Evolutionary conservation across 805 yeast genomes (phyloP), one percentile per base, ranked within the genome.

Genomic region (Yamadazyma olivae): DNA sequence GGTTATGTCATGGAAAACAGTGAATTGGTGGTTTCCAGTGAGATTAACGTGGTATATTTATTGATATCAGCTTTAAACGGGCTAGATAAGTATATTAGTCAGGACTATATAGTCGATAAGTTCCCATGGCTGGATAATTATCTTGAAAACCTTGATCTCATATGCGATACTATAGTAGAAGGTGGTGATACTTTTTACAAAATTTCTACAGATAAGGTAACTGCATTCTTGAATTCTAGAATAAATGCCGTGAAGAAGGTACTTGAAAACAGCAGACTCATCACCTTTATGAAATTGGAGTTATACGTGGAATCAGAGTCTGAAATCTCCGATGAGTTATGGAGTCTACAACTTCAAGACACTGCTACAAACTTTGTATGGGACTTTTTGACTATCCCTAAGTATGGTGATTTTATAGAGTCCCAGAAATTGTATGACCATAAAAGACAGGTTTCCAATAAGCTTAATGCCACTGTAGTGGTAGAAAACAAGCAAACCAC

Each of bases 81-180:
- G 26, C 32, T 50, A 27, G 44, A 41, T 30, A 30, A 21, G 14
- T 37, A 27, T 17, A 28, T 66, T 39, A 53, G 71, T 0, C 45
- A 61, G 12, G 77, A 75, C 16, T 80, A 75, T 48, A 43, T 75
- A 3, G 48, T 57, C 6, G 78, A 72, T 43, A 41, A 48, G 13
- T 40, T 55, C 15, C 62, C 57, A 15, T 49, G 57, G 47, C 44
- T 65, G 5, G 41, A 56, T 6, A 51, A 53, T 5, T 27, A 50
- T 1, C 9, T 10, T 20, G 23, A 7, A 10, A 20, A 20, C 10
- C 41, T 78, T 20, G 37, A 36, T 0, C 12, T 20, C 5, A 46
- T 61, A 1, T 64, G 67, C 43, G 70, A 63, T 6, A 40, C 39
- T 1, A 49, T 67, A 7, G 44, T 43, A 5, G 69, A 67, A 41